phyloP scores from a whole-genome alignment of 2,329 filamentous ascomycete genomes.

The Trichoderma harzianum region DNA sequence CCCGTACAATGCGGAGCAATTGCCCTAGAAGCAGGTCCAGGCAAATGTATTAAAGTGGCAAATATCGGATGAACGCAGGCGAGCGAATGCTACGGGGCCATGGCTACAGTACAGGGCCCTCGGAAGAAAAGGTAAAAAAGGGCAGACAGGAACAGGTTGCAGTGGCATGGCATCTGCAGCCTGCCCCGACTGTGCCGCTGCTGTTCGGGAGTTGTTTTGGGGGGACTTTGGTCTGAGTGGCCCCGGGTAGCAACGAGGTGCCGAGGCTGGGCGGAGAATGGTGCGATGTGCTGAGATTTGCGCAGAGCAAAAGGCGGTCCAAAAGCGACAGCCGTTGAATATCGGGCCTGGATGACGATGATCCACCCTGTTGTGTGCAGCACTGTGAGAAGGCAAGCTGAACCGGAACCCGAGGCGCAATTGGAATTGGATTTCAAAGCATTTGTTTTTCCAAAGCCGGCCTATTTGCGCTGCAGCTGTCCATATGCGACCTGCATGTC shows the following conservation, averaged over 20 bases:
- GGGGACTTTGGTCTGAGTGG: neutral
- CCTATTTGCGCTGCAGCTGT: neutral
- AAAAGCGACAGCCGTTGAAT: neutral
- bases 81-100: neutral
- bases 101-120: neutral
- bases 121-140: neutral
- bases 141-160: neutral
- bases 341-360: neutral
- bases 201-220: neutral
- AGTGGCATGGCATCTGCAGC: neutral
- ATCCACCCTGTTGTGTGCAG: neutral
- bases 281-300: constrained; percentile 6
- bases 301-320: neutral
- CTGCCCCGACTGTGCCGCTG: constrained; percentile 1
- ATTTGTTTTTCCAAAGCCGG: neutral
- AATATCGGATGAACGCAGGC: neutral
- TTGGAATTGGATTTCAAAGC: neutral
- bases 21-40: neutral
- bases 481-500: neutral
- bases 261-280: neutral
- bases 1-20: neutral
- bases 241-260: neutral
- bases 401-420: neutral
- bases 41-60: neutral
- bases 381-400: neutral